Base-by-base conservation (phyloP, 192 early-diverging fungal species). In the Spinellus fusiger region DNA sequence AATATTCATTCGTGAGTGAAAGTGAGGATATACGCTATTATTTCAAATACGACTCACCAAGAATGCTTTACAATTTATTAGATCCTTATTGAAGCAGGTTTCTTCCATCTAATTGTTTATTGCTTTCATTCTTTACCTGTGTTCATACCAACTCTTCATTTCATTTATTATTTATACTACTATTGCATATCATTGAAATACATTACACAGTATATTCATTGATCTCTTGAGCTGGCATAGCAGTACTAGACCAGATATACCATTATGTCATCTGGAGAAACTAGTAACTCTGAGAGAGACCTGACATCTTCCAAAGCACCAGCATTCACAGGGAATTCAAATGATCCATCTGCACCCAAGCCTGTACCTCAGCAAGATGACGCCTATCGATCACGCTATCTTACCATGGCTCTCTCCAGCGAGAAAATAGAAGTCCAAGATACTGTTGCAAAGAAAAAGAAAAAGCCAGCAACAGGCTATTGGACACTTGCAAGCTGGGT, bases 401-500 rank as follows among this genome's bases (percentile, higher is more conserved):
- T 44, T 12, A n/a, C 40, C 40, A 44, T 44, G 40, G 40, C 40
- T n/a, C 13, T 18, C 2, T 6, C 40, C 13, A 44, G 15, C 2
- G 40, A 44, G 18, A 44, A 44, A 12, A 12, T 44, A 12, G 18
- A 44, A 44, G 4, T 18, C 13, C 4, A 44, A 44, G 10, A 44
- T 12, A 12, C 13, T n/a, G 18, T n/a, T 3, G 31, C 27, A 32
- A 59, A 59, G 23, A 48, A 34, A 4, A 28, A 59, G 2, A 34
- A 32, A 38, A 37, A 59, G 34, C 28, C 25, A n/a, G 28, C 49
- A 9, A 32, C 50, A 22, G 49, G 56, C 0, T 59, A 50, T 15
- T 66, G 64, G 64, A 59, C 35, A 8, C 16, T 59, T 4, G 51
- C 56, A 4, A 66, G 38, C 28, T 66, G 64, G 64, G 44, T 66